Percentiles rank a stretch among this genome's conserved stretches.
Evolutionary conservation across 2,329 filamentous ascomycete genomes (phyloP).

Genomic region (Penicillium hesseltinei): DNA sequence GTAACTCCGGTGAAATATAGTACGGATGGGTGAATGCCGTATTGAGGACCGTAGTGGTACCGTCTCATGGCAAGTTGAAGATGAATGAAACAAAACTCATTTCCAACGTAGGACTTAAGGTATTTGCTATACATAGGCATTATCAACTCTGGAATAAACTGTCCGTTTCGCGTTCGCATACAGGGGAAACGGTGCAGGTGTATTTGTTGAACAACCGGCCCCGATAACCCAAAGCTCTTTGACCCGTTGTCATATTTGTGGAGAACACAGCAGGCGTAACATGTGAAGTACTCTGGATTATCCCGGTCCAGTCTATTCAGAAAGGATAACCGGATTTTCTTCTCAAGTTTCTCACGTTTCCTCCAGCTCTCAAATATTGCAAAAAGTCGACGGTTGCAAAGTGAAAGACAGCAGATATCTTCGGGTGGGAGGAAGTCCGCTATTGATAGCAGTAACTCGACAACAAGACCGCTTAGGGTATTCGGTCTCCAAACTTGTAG

Average conservation of each 20-base stretch:
- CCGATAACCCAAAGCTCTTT: neutral
- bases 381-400: constrained; percentile 10
- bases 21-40: constrained; percentile 8
- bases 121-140: neutral
- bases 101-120: too few species aligned
- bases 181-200: neutral
- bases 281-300: constrained; percentile 11
- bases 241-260: constrained; percentile 7
- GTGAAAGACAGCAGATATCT: constrained; percentile 4
- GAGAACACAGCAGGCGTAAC: constrained; percentile 9
- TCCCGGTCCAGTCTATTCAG: constrained; percentile 13
- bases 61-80: constrained; percentile 14
- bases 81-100: constrained; percentile 7
- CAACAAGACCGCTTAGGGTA: neutral
- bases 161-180: neutral
- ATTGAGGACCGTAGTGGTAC: constrained; percentile 2
- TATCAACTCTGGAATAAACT: neutral
- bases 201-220: neutral
- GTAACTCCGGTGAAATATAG: constrained; percentile 37
- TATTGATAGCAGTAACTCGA: constrained; percentile 7
- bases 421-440: neutral
- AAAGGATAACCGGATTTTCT: neutral
- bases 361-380: neutral
- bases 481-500: neutral
- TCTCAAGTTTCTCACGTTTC: neutral